Conservation (phyloP, 1,284 basidiomycete genomes). For the Cryptococcus sp. region DNA sequence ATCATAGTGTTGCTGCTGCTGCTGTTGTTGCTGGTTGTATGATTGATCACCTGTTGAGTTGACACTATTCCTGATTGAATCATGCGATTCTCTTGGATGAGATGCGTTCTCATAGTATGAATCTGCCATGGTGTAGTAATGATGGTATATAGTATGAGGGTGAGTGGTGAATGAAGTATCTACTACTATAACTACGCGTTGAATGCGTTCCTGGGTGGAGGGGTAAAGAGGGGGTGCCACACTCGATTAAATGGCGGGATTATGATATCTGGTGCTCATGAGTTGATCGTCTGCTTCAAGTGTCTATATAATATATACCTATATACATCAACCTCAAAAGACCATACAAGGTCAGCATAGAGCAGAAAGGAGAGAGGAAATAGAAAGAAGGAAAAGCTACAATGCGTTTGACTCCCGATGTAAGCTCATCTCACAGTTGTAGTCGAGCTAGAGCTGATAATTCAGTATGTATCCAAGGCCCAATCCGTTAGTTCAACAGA, state of each 20-base stretch:
- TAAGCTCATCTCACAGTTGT: conserved; percentile 17
- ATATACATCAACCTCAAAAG: neutral
- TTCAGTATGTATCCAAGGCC: conserved; percentile 43
- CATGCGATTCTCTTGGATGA: neutral
- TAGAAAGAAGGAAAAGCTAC: conserved; percentile 1
- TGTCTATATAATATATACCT: neutral
- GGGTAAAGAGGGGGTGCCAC: neutral
- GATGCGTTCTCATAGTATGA: conserved; percentile 30
- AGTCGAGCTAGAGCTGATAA: conserved; percentile 2
- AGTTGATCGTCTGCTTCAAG: neutral
- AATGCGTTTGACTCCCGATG: conserved; percentile 50
- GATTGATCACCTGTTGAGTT: neutral
- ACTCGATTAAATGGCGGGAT: neutral
- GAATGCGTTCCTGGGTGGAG: too few relatives aligned
- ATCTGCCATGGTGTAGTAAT: conserved; percentile 26
- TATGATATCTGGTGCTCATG: neutral
- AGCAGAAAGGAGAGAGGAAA: neutral
- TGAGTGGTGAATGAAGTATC: neutral
- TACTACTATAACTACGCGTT: neutral
- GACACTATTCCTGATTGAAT: neutral
- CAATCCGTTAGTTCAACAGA: conserved; percentile 37
- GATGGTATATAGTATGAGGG: conserved; percentile 3
- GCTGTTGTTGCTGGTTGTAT: neutral
- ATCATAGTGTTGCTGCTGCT: neutral
- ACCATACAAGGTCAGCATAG: neutral